Evolutionary conservation across 805 yeast genomes (phyloP), one percentile per base, ranked within the genome.

Genomic region (Zygosaccharomyces bailii): DNA sequence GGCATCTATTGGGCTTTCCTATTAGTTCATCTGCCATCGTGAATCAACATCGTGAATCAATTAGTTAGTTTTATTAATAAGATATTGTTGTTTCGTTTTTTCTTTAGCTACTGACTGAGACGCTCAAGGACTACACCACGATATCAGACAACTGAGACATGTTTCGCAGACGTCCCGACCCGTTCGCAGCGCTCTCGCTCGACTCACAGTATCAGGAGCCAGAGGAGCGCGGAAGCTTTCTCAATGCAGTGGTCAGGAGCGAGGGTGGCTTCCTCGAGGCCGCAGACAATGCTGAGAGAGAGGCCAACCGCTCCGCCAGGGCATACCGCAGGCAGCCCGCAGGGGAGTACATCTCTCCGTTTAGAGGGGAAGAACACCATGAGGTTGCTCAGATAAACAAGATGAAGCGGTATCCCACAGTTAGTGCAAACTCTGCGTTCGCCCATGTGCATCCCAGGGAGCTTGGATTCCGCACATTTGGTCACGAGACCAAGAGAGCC

Each of bases 331-430:
- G 33, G 14, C 24, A 35, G 23, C 17, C 23, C 20, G 41, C 29
- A 17, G 39, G 24, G n/a, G 50, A 50, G 27, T 52, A 50, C 40
- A 50, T 39, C 7, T 52, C 60, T 23, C 56, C 56, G 8, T 55
- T 55, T 44, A 41, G 60, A 18, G 42, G 41, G 36, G 41, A 45
- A 24, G 48, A 48, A 27, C 48, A 46, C 33, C 44, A 44, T 4
- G 42, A 37, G 5, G 46, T 37, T 7, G 60, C 62, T 7, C 48
- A 51, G 35, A 19, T 39, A 18, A 43, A 54, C 34, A 48, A 48
- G 16, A 13, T 39, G 33, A 45, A 51, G 39, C 43, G 54, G 39
- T 56, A 45, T 40, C 69, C 69, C 4, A 62, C 66, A 5, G 52
- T 53, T 0, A 53, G 61, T 36, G 65, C 66, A 4, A 54, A 57